Evolutionary conservation across 1,284 basidiomycete genomes (phyloP), one percentile per base, ranked within the genome.

Genomic region (Ustilago cynodontis): DNA sequence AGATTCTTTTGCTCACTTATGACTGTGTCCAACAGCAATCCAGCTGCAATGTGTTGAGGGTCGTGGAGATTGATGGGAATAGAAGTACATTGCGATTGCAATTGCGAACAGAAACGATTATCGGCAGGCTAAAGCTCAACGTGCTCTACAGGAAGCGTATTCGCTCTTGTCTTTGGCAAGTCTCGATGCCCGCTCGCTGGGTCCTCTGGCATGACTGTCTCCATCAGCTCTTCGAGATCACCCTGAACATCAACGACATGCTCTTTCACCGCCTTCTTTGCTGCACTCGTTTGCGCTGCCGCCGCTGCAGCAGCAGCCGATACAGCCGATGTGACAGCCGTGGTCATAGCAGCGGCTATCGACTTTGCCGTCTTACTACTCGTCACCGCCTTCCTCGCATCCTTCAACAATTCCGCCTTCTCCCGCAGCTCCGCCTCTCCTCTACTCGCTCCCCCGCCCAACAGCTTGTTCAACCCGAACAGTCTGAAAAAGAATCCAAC

Each of bases 401-500:
- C 24, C 29, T 64, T 60, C 49, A 59, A 37, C 55, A 71, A 33
- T 6, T 49, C 52, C 18, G 50, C 53, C 53, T 81, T 80, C 37
- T 78, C 62, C 55, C 67, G 43, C 14, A 73, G 54, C 33, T 79
- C 78, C 10, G 31, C 61, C 0, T 29, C 43, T 0, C 56, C 51
- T 14, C 71, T 28, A 6, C 58, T 59, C 7, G 57, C 59, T 29
- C 55, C 50, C 24, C 76, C 59, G 13, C 78, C 72, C 2, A 72
- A 16, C 39, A 78, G n/a, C 56, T 54, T 59, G 14, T 71, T 60
- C 33, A 82, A 24, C 4, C 70, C 68, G n/a, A 74, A 39, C 26
- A 78, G n/a, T 1, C 78, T 35, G 22, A 61, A 80, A 41, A 81
- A 62, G 54, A 81, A 78, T 10, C 65, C 63, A 2, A 83, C 6